Base-by-base conservation (phyloP, 1,284 basidiomycete genomes). In the Violaceomyces palustris region DNA sequence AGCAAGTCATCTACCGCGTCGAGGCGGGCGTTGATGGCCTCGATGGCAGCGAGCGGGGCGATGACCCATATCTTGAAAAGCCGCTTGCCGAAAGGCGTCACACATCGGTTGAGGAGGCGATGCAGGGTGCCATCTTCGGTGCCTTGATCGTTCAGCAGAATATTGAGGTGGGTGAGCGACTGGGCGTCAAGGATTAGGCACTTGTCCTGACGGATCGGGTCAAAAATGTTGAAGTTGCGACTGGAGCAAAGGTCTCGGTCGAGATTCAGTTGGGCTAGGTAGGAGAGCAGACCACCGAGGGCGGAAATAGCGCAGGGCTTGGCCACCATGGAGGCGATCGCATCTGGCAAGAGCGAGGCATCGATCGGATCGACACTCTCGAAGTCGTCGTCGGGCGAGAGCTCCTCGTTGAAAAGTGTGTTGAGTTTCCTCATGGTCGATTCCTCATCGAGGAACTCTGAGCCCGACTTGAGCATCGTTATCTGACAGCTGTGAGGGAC, bases 61-160 rank as follows among this genome's bases (percentile, higher is more conserved):
- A 66, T 50, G 14, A 73, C 58, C 70, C 70, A 73, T 21, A 61
- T 55, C 34, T 67, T 68, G 61, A 73, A 70, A 18, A 73, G 64
- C 25, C 70, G 62, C 42, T 72, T 71, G 23, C 70, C 70, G 35
- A 65, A 72, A 2, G 70, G 69, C 9, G 70, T 73, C 12, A 66
- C 50, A 50, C 67, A 69, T 23, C 70, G 70, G 41, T 72, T 73
- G 43, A 73, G 62, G 35, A 73, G 50, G 28, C 59, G 57, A 29
- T 65, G 66, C 30, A 73, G 58, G 11, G 70, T 73, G 27, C 70
- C 70, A 35, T 56, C 53, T 26, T 66, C 66, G 11, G 64, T 61
- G 17, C 70, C 70, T 39, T 70, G 57, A 38, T 73, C 70, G 46
- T 73, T 73, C 39, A 64, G 54, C 27, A 73, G 45, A 9, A 73